phyloP scores from a whole-genome alignment of 2,329 filamentous ascomycete genomes.

The Colletotrichum filicis region DNA sequence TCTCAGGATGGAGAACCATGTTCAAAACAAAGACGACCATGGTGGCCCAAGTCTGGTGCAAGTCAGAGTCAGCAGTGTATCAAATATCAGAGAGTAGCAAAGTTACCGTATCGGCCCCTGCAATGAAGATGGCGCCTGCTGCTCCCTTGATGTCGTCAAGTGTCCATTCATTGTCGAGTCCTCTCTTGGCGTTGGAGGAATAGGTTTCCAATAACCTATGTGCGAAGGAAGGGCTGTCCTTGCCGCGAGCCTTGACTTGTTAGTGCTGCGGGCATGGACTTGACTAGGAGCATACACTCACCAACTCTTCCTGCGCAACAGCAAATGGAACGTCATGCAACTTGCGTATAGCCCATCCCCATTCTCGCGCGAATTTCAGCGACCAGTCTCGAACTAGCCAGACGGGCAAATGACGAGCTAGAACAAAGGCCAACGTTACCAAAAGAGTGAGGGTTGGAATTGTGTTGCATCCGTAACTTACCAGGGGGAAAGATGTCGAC shows the following conservation, averaged over 20 bases:
- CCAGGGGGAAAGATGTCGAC: constrained; percentile 60
- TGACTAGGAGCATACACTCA: constrained; percentile 34
- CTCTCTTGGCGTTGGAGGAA: constrained; percentile 20
- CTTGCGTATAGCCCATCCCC: constrained; percentile 47
- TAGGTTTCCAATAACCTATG: constrained; percentile 31
- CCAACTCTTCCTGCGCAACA: constrained; percentile 41
- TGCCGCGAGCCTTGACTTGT: constrained; percentile 29
- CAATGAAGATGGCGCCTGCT: constrained; percentile 58
- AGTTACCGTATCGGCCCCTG: constrained; percentile 56
- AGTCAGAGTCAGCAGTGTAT: constrained; percentile 44
- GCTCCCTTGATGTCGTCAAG: constrained; percentile 59
- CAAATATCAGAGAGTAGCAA: background rate
- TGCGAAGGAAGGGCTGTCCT: constrained; percentile 32
- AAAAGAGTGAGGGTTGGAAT: constrained; percentile 30
- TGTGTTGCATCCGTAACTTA: constrained; percentile 33
- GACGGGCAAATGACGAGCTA: constrained; percentile 52
- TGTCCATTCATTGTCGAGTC: constrained; percentile 28
- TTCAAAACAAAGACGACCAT: constrained; percentile 35
- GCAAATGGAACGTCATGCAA: constrained; percentile 47
- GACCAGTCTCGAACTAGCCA: constrained; percentile 46
- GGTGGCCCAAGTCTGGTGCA: constrained; percentile 40
- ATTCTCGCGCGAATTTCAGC: constrained; percentile 45
- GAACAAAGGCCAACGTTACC: constrained; percentile 38
- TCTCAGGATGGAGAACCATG: constrained; percentile 46
- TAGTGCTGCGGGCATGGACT: constrained; percentile 26